phyloP scores from a whole-genome alignment of 805 yeast species.

The Lachancea waltii region DNA sequence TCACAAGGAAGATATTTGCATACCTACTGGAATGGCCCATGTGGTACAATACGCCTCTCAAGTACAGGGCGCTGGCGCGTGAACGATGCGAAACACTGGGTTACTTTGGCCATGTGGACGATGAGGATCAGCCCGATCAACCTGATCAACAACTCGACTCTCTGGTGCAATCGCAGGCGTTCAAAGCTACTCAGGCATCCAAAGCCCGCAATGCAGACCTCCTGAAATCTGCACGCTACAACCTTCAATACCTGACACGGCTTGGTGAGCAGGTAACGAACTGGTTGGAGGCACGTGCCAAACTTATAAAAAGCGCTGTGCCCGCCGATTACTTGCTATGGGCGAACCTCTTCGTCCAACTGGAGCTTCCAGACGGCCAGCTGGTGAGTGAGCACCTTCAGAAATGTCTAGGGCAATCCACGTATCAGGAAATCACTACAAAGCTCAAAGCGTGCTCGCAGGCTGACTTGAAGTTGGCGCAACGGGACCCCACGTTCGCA shows the following conservation, averaged over 20 bases:
- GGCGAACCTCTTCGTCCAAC: conserved; percentile 25
- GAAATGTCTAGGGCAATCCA: conserved; percentile 12
- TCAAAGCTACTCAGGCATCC: conserved; percentile 22
- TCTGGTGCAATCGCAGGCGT: conserved; percentile 28
- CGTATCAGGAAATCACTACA: conserved; percentile 7
- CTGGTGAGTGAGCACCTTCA: conserved; percentile 14
- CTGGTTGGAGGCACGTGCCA: conserved; percentile 19
- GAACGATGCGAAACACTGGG: conserved; percentile 19
- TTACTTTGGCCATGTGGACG: conserved; percentile 18
- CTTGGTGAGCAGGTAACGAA: conserved; percentile 15
- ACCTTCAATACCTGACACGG: conserved; percentile 16
- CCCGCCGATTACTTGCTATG: conserved; percentile 22
- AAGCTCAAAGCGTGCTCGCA: conserved; percentile 9
- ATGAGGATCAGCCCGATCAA: conserved; percentile 9
- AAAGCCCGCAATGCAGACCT: conserved; percentile 17
- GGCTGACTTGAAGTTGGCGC: conserved; percentile 4
- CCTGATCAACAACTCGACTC: conserved; percentile 10
- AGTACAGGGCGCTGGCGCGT: conserved; percentile 15
- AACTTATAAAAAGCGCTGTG: conserved; percentile 5
- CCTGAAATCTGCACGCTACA: conserved; percentile 19
- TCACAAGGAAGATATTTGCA: conserved; percentile 49
- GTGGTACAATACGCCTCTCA: conserved; percentile 60
- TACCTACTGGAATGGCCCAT: conserved; percentile 60
- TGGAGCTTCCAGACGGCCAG: conserved; percentile 22
- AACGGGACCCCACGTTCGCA: conserved; percentile 20